Evolutionary conservation across 768 basidiomycete genomes (phyloP).

Genomic region (Multifurca ochricompacta): DNA sequence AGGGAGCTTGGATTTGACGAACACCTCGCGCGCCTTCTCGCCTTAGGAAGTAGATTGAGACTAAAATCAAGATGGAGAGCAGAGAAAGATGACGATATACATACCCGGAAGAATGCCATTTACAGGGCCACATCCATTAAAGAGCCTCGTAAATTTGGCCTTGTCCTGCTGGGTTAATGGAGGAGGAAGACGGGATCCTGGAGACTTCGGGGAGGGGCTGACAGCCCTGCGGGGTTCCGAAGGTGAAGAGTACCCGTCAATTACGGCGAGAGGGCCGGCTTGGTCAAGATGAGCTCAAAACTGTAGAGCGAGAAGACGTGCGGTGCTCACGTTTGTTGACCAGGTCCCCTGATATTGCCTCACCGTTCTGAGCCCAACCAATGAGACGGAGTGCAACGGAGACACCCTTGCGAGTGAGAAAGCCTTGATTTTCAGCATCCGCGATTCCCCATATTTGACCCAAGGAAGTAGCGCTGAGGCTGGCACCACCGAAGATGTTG

Average conservation of each 20-base stretch:
- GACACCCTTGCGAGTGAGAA: slow-evolving; percentile 81
- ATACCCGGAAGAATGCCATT: slow-evolving; percentile 74
- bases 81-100: slow-evolving; percentile 20
- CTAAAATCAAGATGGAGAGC: background rate
- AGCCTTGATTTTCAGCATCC: slow-evolving; percentile 91
- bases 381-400: slow-evolving; percentile 86
- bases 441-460: slow-evolving; percentile 93
- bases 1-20: slow-evolving; percentile 82
- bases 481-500: slow-evolving; percentile 75
- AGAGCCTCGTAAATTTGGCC: slow-evolving; percentile 75
- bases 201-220: slow-evolving; percentile 47
- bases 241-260: slow-evolving; percentile 55
- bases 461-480: slow-evolving; percentile 66
- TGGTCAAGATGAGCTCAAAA: slow-evolving; percentile 16
- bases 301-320: slow-evolving; percentile 3
- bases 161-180: slow-evolving; percentile 72
- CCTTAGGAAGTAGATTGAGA: slow-evolving; percentile 35
- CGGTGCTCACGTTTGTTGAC: slow-evolving; percentile 58
- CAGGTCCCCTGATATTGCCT: slow-evolving; percentile 53
- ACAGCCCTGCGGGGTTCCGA: slow-evolving; percentile 51
- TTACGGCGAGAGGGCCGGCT: slow-evolving; percentile 82
- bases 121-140: slow-evolving; percentile 59
- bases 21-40: slow-evolving; percentile 83
- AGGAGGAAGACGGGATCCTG: slow-evolving; percentile 43
- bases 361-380: slow-evolving; percentile 86